phyloP scores from a whole-genome alignment of 768 basidiomycete genomes.

The Coprinopsis cinerea region DNA sequence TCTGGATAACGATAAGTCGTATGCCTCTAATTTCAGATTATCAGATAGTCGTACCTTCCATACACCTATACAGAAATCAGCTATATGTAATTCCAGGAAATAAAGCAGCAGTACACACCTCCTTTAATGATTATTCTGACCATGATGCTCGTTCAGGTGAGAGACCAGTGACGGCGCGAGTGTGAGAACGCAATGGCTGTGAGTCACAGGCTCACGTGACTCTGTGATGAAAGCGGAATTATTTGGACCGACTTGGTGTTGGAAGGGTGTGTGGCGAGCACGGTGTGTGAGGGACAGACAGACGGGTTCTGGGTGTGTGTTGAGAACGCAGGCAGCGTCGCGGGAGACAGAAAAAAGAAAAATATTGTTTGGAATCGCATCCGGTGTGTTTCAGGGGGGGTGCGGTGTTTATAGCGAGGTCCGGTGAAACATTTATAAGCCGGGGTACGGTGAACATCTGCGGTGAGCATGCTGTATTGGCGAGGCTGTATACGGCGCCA shows the following conservation, averaged over 20 bases:
- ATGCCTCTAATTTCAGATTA: neutral
- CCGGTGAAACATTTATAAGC: slow-evolving; percentile 23
- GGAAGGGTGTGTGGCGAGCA: too few species aligned
- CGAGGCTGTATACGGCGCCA: neutral
- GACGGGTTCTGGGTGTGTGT: too few species aligned
- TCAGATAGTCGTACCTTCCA: slow-evolving; percentile 57
- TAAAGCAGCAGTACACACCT: slow-evolving; percentile 46
- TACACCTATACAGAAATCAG: slow-evolving; percentile 42
- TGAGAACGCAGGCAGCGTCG: too few species aligned
- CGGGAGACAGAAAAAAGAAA: too few species aligned
- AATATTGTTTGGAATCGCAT: too few species aligned
- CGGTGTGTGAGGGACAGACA: too few species aligned
- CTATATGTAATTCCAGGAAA: neutral
- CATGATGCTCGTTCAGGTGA: slow-evolving; percentile 36
- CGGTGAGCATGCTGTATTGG: slow-evolving; percentile 12
- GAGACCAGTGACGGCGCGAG: slow-evolving; percentile 3
- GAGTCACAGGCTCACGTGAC: slow-evolving; percentile 1
- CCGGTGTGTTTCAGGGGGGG: too few species aligned
- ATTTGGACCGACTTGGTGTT: too few species aligned
- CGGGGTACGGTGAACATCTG: slow-evolving; percentile 15
- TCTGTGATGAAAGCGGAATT: too few species aligned
- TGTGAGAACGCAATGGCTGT: slow-evolving; percentile 7
- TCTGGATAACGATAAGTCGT: slow-evolving; percentile 36
- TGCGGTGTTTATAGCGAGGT: slow-evolving; percentile 16
- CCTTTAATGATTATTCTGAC: slow-evolving; percentile 91